Evolutionary conservation across 495 filamentous ascomycete genomes (phyloP), one percentile per base, ranked within the genome.

Genomic region (Ascobolus immersus): DNA sequence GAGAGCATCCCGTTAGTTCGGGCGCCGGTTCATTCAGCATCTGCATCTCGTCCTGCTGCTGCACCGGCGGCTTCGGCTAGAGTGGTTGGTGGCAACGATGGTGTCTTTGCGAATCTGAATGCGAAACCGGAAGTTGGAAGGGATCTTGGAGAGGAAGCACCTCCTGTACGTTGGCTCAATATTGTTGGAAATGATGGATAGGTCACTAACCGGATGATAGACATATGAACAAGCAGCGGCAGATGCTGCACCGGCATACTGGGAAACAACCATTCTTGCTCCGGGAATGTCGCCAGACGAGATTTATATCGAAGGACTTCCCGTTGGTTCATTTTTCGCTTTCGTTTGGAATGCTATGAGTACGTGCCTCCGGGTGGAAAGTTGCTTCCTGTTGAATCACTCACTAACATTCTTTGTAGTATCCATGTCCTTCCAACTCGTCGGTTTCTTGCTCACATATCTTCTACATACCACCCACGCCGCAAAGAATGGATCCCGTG

Each of bases 281-380:
- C 89, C 86, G 5, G 84, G 84, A 20, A 59, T 72, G 33, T 65
- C 71, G 28, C 73, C 72, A 2, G 81, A 94, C 46, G 86, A 94
- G 53, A 86, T 96, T 31, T 96, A 78, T 50, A 73, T 94, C 26
- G 84, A 96, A 50, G 89, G 86, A 42, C 64, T 96, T 42, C 81
- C 89, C 2, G 89, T 96, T 39, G 86, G 86, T 47, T 89, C 81
- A 21, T 56, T 94, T 43, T 94, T 94, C 60, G 74, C 71, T 35
- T 96, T 96, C 47, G 58, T 92, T 38, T 96, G 89, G 89, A 96
- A 96, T 53, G 82, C 69, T 51, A 84, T 94, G 73, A 93, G 47
- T 50, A 45, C 21, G 39, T 90, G 43, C 62, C 90, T 34, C 76
- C 75, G 3, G 74, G 77, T 3, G 77, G 75, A 21, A 56, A 67